These are phyloP conservation scores for Dissophora ornata DNA, from an alignment of 192 early-diverging fungal genomes.

Conservation along the genomic window DNA sequence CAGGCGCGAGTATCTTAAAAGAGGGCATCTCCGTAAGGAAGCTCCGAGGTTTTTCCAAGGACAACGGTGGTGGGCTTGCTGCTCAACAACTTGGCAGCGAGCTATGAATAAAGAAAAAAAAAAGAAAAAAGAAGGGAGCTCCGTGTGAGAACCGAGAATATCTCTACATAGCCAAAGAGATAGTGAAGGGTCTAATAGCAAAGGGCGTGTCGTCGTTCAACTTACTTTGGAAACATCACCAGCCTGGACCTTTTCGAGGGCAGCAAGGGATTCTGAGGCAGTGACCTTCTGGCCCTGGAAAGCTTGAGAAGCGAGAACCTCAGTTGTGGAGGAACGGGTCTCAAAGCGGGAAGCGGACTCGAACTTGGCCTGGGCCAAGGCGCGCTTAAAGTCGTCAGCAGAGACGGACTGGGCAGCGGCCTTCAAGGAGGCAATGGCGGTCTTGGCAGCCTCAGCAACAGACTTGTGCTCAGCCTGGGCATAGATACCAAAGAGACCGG, in stretches of 20 bases:
- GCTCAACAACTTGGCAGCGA: constrained; percentile 70
- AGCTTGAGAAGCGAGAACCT: constrained; percentile 59
- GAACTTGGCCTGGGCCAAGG: constrained; percentile 73
- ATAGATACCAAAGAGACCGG: constrained; percentile 89
- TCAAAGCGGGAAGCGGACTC: constrained; percentile 60
- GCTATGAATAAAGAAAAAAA: constrained; percentile 48
- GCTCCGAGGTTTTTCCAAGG: constrained; percentile 73
- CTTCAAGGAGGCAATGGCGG: constrained; percentile 70
- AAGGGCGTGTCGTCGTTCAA: neutral
- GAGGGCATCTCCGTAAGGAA: constrained; percentile 84
- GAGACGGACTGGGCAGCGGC: constrained; percentile 60
- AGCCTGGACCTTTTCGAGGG: constrained; percentile 35
- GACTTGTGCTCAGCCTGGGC: constrained; percentile 70
- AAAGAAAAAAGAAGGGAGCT: constrained; percentile 4
- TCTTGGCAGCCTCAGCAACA: constrained; percentile 69
- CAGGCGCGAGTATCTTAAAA: constrained; percentile 34
- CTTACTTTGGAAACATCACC: constrained; percentile 55
- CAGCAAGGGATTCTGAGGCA: constrained; percentile 33
- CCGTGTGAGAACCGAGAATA: constrained; percentile 12
- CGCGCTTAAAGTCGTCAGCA: constrained; percentile 70
- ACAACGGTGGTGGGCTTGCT: constrained; percentile 84
- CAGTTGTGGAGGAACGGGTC: constrained; percentile 59
- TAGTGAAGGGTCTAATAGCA: too few species aligned
- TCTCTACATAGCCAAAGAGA: too few species aligned
- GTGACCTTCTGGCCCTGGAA: constrained; percentile 43